Conservation (phyloP, 2,329 filamentous ascomycete genomes). For the Tolypocladium ophioglossoides region DNA sequence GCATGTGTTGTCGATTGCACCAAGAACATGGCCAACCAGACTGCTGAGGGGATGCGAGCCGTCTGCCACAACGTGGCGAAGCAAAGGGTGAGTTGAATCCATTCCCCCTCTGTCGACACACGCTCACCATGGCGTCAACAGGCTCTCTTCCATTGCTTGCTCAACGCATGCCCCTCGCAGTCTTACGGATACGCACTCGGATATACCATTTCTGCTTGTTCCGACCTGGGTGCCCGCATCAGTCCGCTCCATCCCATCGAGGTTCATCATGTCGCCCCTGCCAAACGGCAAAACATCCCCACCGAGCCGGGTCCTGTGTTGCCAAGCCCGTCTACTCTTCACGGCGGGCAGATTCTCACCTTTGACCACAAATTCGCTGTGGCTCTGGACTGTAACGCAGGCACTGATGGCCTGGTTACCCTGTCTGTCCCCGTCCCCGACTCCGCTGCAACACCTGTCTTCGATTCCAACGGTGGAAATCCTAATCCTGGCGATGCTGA, state of each 20-base stretch:
- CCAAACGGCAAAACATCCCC: constrained; percentile 4
- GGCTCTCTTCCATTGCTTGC: constrained; percentile 21
- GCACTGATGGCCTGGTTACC: constrained; percentile 21
- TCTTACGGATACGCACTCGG: constrained; percentile 20
- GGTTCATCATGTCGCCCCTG: constrained; percentile 8
- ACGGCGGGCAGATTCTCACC: constrained; percentile 2
- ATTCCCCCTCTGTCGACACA: background rate
- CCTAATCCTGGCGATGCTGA: background rate
- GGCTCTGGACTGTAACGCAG: constrained; percentile 17
- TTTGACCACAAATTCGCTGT: constrained; percentile 14
- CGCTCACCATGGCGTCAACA: constrained; percentile 2
- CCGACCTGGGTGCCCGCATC: constrained; percentile 14
- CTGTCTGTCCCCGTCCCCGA: constrained; percentile 12
- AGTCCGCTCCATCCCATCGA: constrained; percentile 19
- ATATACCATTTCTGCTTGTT: constrained; percentile 15
- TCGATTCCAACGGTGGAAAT: background rate
- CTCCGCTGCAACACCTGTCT: constrained; percentile 3
- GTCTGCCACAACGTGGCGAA: constrained; percentile 7
- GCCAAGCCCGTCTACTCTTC: background rate
- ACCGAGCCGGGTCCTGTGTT: constrained; percentile 1
- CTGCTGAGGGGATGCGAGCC: background rate
- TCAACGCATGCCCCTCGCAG: constrained; percentile 13
- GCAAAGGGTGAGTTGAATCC: constrained; percentile 12
- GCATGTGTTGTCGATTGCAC: constrained; percentile 9
- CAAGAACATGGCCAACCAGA: constrained; percentile 3